Base-by-base conservation (phyloP, 805 yeast genomes). In the Yamadazyma olivae region DNA sequence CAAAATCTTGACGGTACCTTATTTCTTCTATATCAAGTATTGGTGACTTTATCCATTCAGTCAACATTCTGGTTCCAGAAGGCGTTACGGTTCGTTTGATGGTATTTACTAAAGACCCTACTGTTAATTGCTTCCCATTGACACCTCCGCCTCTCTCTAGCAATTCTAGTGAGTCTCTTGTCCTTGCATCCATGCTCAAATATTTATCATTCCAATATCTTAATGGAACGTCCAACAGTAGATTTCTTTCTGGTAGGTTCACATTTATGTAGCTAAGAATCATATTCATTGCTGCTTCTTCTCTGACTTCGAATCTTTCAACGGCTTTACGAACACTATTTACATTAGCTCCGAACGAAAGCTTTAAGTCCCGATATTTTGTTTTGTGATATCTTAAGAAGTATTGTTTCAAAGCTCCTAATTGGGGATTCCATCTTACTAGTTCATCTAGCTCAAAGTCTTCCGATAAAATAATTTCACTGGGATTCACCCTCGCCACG, bases 31-130 rank as follows among this genome's bases (percentile, higher is more conserved):
- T 49, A 48, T 82, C 74, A 7, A 83, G 70, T 0, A 86, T 71
- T 0, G 99, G 99, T 2, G 87, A 78, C 17, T 85, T 70, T 4
- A 91, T 60, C 96, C 97, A 88, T 35, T 81, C 79, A 6, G 81
- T 74, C 9, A 93, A 60, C n/a, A 84, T 51, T 27, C 98, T 64
- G 0, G 95, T 65, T 0, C 98, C 98, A 0, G 93, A 79, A 1
- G 81, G 70, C 0, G 98, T 88, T 3, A 75, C 77, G 0, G 98
- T 91, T 35, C 83, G 64, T 39, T 77, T 75, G 3, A 93, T 73
- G 0, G 83, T 72, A n/a, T 77, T 74, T 4, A 86, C 64, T 16
- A 91, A 57, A 0, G 95, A 80, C 0, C 95, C 95, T 6, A 70
- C 71, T n/a, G 58, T 64, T 12, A 77, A 70, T 10, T 73, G 71